Evolutionary conservation across 257 asterid genomes (phyloP).

Genomic region (Petrea volubilis): DNA sequence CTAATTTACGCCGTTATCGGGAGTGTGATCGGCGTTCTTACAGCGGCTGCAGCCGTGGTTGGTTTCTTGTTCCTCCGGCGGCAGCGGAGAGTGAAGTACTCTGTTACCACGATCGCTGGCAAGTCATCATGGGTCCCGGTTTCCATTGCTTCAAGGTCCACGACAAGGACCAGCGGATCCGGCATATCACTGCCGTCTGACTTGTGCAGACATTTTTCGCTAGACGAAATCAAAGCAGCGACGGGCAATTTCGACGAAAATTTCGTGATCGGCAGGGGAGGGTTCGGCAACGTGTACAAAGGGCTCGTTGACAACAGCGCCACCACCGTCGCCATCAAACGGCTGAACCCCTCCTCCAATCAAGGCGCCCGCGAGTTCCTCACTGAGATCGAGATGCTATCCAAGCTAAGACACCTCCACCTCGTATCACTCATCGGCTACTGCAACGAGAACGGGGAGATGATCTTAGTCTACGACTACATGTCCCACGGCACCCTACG

Average conservation of each 20-base stretch:
- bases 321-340: conserved; percentile 49
- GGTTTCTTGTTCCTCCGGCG: conserved; percentile 29
- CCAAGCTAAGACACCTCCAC: conserved; percentile 60
- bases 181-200: conserved; percentile 37
- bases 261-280: conserved; percentile 51
- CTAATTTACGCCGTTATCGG: conserved; percentile 12
- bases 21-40: conserved; percentile 32
- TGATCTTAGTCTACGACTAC: conserved; percentile 75
- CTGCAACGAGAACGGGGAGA: conserved; percentile 55
- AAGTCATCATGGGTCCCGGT: conserved; percentile 44
- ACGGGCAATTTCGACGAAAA: conserved; percentile 43
- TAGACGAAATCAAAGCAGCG: conserved; percentile 49
- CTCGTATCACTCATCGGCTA: conserved; percentile 70
- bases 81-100: conserved; percentile 33
- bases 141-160: conserved; percentile 30
- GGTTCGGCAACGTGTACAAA: conserved; percentile 66
- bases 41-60: conserved; percentile 1
- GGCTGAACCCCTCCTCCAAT: conserved; percentile 45
- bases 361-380: conserved; percentile 62
- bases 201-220: conserved; percentile 38
- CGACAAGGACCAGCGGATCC: conserved; percentile 27
- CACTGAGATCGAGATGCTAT: conserved; percentile 66
- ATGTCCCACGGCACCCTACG: conserved; percentile 60
- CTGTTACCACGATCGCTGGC: not conserved
- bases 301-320: conserved; percentile 37